Evolutionary conservation across 2,329 filamentous ascomycete species (phyloP), one percentile per base, ranked within the genome.

Genomic region (Sclerotinia minor): DNA sequence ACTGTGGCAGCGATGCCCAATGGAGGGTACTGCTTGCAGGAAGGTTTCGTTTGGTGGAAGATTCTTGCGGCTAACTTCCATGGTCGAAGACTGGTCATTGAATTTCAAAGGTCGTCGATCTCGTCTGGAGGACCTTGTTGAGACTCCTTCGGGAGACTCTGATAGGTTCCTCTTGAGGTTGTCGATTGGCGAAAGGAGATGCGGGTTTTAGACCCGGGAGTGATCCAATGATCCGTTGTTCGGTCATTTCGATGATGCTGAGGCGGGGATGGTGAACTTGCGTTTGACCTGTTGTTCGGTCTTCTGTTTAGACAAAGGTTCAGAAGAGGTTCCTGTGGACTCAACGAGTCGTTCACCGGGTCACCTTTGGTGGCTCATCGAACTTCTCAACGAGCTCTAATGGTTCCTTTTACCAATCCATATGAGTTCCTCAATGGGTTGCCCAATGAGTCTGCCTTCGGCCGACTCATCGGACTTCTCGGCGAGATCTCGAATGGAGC

Each of bases 181-280:
- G n/a, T 7, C 21, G 59, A n/a, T 21, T 15, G 59, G 35, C n/a
- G 59, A 19, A 7, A 63, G 32, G 45, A 50, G 59, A 41, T 19
- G n/a, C 45, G 11, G n/a, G 21, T 63, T 15, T 32, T 63, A 50
- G 45, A 17, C n/a, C n/a, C n/a, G 45, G 32, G n/a, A 63, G 59
- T 50, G 59, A 63, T 63, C 59, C 45, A 26, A 63, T 63, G 59
- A 63, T 63, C 45, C 45, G 59, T 63, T 63, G 45, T 63, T 63
- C 59, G 32, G 45, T 63, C 59, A 63, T 45, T 26, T 63, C 15
- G 59, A 29, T 63, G 59, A 63, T 63, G 45, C 59, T 63, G 59
- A 63, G 59, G 45, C 59, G 59, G 45, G 59, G 59, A 63, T 50
- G 59, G 45, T 63, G 59, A 63, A 63, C 59, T 63, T 63, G 59